phyloP scores from a whole-genome alignment of 2,329 filamentous ascomycete genomes.

The Arthrobotrys iridis region DNA sequence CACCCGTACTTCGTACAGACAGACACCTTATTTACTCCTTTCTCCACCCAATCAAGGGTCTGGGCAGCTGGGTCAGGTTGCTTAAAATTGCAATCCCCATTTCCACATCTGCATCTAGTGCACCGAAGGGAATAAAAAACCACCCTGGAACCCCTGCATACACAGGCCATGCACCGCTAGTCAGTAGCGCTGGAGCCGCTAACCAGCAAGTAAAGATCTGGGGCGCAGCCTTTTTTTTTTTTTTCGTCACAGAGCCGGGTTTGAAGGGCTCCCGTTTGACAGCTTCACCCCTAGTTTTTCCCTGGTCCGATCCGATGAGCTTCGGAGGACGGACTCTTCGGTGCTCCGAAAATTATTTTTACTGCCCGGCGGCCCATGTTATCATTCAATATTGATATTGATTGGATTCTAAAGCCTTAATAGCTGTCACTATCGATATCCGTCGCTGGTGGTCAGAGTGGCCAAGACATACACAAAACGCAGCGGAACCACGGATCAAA shows the following conservation, averaged over 20 bases:
- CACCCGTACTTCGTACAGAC: too few species aligned
- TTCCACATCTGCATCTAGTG: constrained; percentile 1
- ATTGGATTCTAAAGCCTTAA: too few species aligned
- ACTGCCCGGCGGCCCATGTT: too few species aligned
- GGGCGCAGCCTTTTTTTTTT: constrained; percentile 16
- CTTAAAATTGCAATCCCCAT: constrained; percentile 15
- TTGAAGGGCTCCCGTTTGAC: constrained; percentile 7
- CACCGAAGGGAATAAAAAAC: too few species aligned
- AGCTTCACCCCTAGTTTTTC: neutral
- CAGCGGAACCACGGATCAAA: too few species aligned
- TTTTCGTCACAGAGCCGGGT: constrained; percentile 21
- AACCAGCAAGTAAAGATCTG: neutral
- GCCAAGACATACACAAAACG: too few species aligned
- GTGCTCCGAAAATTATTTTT: neutral
- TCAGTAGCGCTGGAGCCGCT: neutral
- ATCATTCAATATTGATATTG: too few species aligned
- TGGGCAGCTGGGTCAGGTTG: neutral
- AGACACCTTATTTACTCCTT: neutral
- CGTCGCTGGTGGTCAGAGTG: too few species aligned
- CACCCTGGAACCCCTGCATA: constrained; percentile 18
- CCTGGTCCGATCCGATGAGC: neutral
- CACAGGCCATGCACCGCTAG: too few species aligned
- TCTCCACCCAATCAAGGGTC: neutral
- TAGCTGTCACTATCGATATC: too few species aligned
- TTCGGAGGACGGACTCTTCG: constrained; percentile 6